phyloP scores from a whole-genome alignment of 1,139 yeast genomes.

The Yamadazyma trypodendri region DNA sequence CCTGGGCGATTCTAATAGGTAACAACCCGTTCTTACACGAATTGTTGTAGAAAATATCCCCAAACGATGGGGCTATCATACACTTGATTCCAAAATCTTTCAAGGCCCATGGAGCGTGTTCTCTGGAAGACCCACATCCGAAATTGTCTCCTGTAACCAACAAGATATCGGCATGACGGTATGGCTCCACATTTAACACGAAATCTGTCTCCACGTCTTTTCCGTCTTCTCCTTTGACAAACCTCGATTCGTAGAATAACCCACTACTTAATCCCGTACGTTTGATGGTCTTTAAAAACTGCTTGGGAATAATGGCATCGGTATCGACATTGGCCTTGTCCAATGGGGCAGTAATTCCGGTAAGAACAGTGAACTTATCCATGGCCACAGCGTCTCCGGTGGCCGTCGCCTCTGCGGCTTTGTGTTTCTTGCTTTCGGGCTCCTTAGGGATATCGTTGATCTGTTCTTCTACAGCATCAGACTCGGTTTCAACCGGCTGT shows the following conservation, averaged over 20 bases:
- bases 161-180: slow-evolving; percentile 73
- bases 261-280: slow-evolving; percentile 91
- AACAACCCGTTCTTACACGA: slow-evolving; percentile 92
- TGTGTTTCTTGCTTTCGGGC: slow-evolving; percentile 29
- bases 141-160: slow-evolving; percentile 95
- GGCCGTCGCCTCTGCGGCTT: slow-evolving; percentile 20
- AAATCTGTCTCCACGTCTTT: slow-evolving; percentile 84
- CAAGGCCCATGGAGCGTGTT: slow-evolving; percentile 99
- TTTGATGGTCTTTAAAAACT: slow-evolving; percentile 93
- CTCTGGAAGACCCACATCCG: slow-evolving; percentile 99
- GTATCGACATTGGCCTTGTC: slow-evolving; percentile 95
- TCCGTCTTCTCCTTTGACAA: slow-evolving; percentile 65
- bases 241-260: slow-evolving; percentile 86
- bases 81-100: slow-evolving; percentile 95
- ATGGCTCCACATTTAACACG: slow-evolving; percentile 81
- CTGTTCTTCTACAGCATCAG: slow-evolving; percentile 45
- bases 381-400: slow-evolving; percentile 45
- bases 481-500: slow-evolving; percentile 45
- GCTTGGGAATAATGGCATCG: slow-evolving; percentile 98
- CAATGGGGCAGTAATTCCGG: slow-evolving; percentile 90
- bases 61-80: slow-evolving; percentile 95
- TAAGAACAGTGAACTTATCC: slow-evolving; percentile 71
- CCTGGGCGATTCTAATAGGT: slow-evolving; percentile 84
- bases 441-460: slow-evolving; percentile 59
- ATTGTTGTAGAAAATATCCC: slow-evolving; percentile 96